These are phyloP conservation scores for Microstroma glucosiphilum DNA, from an alignment of 1,284 basidiomycete genomes.

Conservation along the genomic window DNA sequence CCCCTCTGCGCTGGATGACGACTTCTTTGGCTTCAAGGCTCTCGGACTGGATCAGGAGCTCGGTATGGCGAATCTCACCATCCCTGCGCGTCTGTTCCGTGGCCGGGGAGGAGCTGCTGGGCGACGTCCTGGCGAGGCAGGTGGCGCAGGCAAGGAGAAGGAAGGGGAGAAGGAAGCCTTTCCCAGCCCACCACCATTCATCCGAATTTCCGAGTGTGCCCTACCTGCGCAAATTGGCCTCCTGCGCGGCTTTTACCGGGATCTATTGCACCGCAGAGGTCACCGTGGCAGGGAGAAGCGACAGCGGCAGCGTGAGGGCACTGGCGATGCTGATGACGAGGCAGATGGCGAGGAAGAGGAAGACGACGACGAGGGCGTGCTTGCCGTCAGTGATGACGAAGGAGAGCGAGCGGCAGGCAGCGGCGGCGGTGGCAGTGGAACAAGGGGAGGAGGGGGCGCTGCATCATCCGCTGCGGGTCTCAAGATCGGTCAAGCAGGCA, in stretches of 20 bases:
- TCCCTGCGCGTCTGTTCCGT: conserved; percentile 69
- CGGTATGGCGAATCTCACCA: conserved; percentile 68
- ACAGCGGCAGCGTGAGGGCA: background rate
- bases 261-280: conserved; percentile 21
- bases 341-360: background rate
- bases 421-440: conserved; percentile 44
- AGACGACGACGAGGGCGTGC: conserved; percentile 20
- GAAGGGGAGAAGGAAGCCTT: conserved; percentile 52
- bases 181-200: conserved; percentile 72
- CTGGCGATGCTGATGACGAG: background rate
- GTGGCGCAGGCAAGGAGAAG: background rate
- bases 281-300: background rate
- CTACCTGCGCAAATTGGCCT: conserved; percentile 76
- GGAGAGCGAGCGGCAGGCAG: conserved; percentile 26
- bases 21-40: conserved; percentile 82
- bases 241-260: conserved; percentile 64
- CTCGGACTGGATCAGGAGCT: conserved; percentile 82
- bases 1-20: conserved; percentile 79
- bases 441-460: no score
- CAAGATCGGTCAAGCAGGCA: conserved; percentile 20
- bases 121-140: background rate
- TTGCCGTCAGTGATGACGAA: conserved; percentile 34
- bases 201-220: conserved; percentile 62
- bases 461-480: no score
- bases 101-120: background rate